A percentile compares a stretch with the other conserved stretches of the same genome.
Conservation (phyloP, 352 stramenopile genomes). For the Globisporangium alternatum region DNA sequence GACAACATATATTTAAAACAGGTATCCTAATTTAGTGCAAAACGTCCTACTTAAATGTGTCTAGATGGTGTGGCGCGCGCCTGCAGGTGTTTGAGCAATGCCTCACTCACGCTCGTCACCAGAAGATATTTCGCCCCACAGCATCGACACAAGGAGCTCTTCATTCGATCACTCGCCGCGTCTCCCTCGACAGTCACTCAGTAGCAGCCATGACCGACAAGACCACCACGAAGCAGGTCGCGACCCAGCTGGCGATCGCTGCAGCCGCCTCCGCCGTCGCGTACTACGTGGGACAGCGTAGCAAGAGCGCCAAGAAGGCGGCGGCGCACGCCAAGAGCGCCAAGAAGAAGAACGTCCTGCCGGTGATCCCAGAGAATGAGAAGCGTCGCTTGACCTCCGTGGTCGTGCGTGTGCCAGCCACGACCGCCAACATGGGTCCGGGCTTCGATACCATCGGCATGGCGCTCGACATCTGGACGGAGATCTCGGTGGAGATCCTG, state of each 20-base stretch:
- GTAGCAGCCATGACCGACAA: slow-evolving; percentile 14
- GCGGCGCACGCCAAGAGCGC: slow-evolving; percentile 19
- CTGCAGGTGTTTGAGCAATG: slow-evolving; percentile 16
- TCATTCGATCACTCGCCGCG: neutral
- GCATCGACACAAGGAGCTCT: neutral
- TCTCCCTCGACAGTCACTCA: neutral
- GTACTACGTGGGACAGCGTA: slow-evolving; percentile 60
- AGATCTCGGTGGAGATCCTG: slow-evolving; percentile 94
- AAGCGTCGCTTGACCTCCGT: slow-evolving; percentile 81
- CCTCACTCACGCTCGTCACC: slow-evolving; percentile 1
- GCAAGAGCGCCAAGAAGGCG: slow-evolving; percentile 30
- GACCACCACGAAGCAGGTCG: slow-evolving; percentile 21
- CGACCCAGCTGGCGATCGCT: slow-evolving; percentile 56
- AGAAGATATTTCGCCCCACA: slow-evolving; percentile 17
- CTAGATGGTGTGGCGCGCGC: neutral
- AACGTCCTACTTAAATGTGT: neutral
- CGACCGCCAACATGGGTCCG: slow-evolving; percentile 97
- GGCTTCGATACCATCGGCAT: slow-evolving; percentile 98
- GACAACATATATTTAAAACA: neutral
- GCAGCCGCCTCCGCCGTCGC: slow-evolving; percentile 50
- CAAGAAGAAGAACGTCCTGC: slow-evolving; percentile 16
- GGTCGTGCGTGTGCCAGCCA: slow-evolving; percentile 97
- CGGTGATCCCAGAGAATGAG: slow-evolving; percentile 29
- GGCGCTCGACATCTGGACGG: slow-evolving; percentile 98
- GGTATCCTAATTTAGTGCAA: too few relatives aligned